Conservation (phyloP, 129 eudicot genomes). For the Silybum marianum region DNA sequence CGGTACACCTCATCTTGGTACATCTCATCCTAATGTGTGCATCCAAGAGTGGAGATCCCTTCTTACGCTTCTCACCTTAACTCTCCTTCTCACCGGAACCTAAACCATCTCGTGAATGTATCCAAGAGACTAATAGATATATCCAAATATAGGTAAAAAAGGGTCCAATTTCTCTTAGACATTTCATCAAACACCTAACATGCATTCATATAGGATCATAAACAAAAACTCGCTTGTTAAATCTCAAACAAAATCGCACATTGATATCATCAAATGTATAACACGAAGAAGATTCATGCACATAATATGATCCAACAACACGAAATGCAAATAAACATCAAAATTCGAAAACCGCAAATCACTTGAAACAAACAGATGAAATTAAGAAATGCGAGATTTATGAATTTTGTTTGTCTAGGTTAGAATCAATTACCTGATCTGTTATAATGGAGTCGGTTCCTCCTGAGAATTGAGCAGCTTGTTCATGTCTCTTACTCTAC, state of each 20-base stretch:
- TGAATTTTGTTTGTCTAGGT: conserved; percentile 16
- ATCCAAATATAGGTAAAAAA: too few relatives aligned
- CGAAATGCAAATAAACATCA: not conserved
- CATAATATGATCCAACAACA: not conserved
- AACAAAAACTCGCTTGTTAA: not conserved
- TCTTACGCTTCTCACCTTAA: too few relatives aligned
- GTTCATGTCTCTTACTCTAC: conserved; percentile 55
- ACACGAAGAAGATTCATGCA: not conserved
- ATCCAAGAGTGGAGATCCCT: too few relatives aligned
- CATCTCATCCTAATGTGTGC: too few relatives aligned
- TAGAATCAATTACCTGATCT: conserved; percentile 26
- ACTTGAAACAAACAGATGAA: not conserved
- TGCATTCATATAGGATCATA: not conserved
- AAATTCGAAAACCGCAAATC: not conserved
- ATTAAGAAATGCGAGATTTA: not conserved
- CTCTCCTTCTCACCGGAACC: too few relatives aligned
- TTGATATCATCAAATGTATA: not conserved
- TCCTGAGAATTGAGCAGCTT: conserved; percentile 38
- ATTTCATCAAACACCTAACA: conserved; percentile 33
- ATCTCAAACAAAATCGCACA: not conserved
- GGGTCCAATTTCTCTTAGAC: too few relatives aligned
- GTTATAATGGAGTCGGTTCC: conserved; percentile 7
- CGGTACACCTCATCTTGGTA: too few relatives aligned
- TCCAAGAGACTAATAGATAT: not conserved
- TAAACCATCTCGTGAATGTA: too few relatives aligned